Evolutionary conservation across 371 early-diverging fungal genomes (phyloP).

Genomic region (Mortierella polycephala): DNA sequence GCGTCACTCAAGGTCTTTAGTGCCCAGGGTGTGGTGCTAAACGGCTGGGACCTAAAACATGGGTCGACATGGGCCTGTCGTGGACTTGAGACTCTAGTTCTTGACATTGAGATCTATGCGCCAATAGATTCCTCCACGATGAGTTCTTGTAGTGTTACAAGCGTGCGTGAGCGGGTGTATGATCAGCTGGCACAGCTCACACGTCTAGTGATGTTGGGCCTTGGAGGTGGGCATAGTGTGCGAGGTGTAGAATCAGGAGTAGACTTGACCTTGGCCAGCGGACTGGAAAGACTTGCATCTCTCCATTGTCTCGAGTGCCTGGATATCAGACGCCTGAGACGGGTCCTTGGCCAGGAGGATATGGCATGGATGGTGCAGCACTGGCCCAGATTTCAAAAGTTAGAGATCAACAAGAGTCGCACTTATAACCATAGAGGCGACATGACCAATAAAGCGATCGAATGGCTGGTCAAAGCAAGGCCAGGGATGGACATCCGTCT

Average conservation of each 20-base stretch:
- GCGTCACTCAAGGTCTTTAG: conserved; percentile 12
- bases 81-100: conserved; percentile 24
- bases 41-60: conserved; percentile 25
- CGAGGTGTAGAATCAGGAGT: conserved; percentile 20
- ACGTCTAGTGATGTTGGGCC: conserved; percentile 25
- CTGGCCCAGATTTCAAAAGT: conserved; percentile 23
- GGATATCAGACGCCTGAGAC: conserved; percentile 20
- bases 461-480: conserved; percentile 35
- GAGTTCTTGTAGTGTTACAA: neutral
- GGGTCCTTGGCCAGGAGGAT: conserved; percentile 11
- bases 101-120: conserved; percentile 41
- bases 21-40: conserved; percentile 44
- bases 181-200: conserved; percentile 24
- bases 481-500: conserved; percentile 37
- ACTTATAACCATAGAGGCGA: neutral
- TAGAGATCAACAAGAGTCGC: conserved; percentile 18
- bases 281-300: conserved; percentile 12
- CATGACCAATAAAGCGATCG: conserved; percentile 36
- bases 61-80: conserved; percentile 27
- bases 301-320: conserved; percentile 32
- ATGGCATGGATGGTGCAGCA: conserved; percentile 34
- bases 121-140: neutral
- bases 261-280: conserved; percentile 41
- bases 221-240: conserved; percentile 48
- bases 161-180: conserved; percentile 21